Evolutionary conservation across 2,329 filamentous ascomycete genomes (phyloP).

Genomic region (Aspergillus sergii): DNA sequence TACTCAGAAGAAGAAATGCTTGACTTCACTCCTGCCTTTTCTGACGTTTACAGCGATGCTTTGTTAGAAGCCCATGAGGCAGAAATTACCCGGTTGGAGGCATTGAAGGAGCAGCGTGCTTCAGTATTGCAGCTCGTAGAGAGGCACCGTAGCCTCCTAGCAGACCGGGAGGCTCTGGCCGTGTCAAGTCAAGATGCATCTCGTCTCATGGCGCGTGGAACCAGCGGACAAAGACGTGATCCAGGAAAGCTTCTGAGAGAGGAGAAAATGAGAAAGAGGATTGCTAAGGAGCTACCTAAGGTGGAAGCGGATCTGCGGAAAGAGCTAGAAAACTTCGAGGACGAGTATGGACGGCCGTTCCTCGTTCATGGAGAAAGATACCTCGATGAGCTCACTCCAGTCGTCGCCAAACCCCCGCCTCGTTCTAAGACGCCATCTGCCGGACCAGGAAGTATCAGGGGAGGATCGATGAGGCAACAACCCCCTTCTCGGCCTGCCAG

Average conservation of each 20-base stretch:
- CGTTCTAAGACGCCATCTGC: constrained; percentile 50
- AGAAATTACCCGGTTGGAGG: constrained; percentile 80
- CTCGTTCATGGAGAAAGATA: constrained; percentile 90
- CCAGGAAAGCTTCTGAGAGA: constrained; percentile 91
- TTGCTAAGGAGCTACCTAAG: constrained; percentile 93
- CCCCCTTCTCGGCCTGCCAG: constrained; percentile 33
- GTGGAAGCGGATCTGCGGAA: constrained; percentile 81
- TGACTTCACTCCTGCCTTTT: constrained; percentile 95
- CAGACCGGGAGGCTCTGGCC: constrained; percentile 84
- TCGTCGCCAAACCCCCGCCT: constrained; percentile 68
- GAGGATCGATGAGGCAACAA: constrained; percentile 27
- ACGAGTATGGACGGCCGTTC: constrained; percentile 92
- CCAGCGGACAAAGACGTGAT: constrained; percentile 92
- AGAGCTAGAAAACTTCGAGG: constrained; percentile 83
- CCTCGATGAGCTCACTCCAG: constrained; percentile 73
- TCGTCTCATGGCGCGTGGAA: constrained; percentile 84
- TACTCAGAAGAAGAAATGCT: constrained; percentile 99
- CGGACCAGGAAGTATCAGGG: constrained; percentile 30
- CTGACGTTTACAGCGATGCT: constrained; percentile 95
- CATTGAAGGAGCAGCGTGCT: constrained; percentile 81
- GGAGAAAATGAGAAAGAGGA: constrained; percentile 98
- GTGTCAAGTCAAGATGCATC: constrained; percentile 94
- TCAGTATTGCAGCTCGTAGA: constrained; percentile 83
- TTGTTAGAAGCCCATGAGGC: constrained; percentile 92
- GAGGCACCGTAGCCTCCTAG: constrained; percentile 76